Evolutionary conservation across 164 flowering plant genomes (phyloP).

Genomic region (Magnolia changhungtana): DNA sequence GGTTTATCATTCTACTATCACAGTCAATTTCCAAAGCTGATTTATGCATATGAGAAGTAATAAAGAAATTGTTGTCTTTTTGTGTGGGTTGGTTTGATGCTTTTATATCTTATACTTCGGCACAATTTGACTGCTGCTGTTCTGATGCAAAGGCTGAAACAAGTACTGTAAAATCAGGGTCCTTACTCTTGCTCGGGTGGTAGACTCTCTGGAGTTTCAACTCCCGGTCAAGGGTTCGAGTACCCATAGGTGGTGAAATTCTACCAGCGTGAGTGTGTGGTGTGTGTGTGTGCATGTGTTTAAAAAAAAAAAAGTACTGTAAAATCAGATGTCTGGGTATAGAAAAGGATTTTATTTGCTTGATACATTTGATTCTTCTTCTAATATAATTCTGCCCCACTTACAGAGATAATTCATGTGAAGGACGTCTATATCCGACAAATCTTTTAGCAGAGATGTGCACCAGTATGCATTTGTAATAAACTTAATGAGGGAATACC

Average conservation of each 20-base stretch:
- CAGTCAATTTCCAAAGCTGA: too few relatives aligned
- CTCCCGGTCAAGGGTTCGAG: too few relatives aligned
- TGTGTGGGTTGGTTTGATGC: background rate
- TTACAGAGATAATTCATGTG: background rate
- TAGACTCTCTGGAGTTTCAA: too few relatives aligned
- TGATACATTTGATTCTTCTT: background rate
- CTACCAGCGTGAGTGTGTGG: too few relatives aligned
- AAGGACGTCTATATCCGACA: background rate
- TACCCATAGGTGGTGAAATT: too few relatives aligned
- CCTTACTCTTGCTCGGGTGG: too few relatives aligned
- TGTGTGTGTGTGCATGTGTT: too few relatives aligned
- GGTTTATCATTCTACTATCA: too few relatives aligned
- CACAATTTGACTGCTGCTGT: background rate
- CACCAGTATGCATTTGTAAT: background rate
- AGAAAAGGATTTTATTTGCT: background rate
- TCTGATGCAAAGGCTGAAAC: background rate
- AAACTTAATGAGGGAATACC: background rate
- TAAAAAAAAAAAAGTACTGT: background rate
- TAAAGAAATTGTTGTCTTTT: too few relatives aligned
- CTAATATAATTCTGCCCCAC: background rate
- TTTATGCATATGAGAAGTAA: too few relatives aligned
- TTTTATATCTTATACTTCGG: background rate
- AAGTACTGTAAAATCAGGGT: background rate
- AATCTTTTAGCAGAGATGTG: background rate
- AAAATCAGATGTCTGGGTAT: too few relatives aligned